These are phyloP conservation scores for Phoma herbarum DNA, from an alignment of 2,329 filamentous ascomycete genomes.

Conservation along the genomic window DNA sequence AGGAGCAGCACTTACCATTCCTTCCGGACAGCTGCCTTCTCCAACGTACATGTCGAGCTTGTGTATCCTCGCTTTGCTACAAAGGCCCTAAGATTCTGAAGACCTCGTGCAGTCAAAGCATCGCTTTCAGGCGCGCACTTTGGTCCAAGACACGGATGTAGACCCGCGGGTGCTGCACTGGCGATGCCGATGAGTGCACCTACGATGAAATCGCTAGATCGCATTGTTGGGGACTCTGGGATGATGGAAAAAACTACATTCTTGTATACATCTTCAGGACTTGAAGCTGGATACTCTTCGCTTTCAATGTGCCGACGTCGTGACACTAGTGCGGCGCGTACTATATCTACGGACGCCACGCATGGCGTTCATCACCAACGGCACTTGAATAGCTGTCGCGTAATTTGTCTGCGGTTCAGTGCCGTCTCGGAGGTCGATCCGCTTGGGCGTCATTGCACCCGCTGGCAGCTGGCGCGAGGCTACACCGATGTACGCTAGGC, in stretches of 20 bases:
- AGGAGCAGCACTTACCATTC: not conserved
- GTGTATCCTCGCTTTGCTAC: not conserved
- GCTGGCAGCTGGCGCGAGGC: not conserved
- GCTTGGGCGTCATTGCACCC: not conserved
- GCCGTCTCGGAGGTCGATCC: not conserved
- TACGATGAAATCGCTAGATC: not conserved
- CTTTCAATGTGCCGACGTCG: not conserved
- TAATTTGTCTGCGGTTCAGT: not conserved
- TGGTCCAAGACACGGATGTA: not conserved
- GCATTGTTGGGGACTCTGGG: not conserved
- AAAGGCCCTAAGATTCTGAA: not conserved
- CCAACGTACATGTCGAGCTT: not conserved
- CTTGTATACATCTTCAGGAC: not conserved
- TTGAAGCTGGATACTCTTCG: not conserved
- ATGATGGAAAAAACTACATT: not conserved
- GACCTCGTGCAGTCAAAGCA: not conserved
- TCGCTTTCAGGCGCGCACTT: not conserved
- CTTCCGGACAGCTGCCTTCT: not conserved
- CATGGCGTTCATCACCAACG: not conserved
- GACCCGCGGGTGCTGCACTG: not conserved
- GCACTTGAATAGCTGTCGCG: not conserved
- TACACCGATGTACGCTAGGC: not conserved
- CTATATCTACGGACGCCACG: not conserved
- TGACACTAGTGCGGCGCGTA: not conserved
- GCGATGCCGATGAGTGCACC: not conserved